Evolutionary conservation across 164 flowering plant species (phyloP), one percentile per base, ranked within the genome.

Genomic region (Taxillus chinensis): DNA sequence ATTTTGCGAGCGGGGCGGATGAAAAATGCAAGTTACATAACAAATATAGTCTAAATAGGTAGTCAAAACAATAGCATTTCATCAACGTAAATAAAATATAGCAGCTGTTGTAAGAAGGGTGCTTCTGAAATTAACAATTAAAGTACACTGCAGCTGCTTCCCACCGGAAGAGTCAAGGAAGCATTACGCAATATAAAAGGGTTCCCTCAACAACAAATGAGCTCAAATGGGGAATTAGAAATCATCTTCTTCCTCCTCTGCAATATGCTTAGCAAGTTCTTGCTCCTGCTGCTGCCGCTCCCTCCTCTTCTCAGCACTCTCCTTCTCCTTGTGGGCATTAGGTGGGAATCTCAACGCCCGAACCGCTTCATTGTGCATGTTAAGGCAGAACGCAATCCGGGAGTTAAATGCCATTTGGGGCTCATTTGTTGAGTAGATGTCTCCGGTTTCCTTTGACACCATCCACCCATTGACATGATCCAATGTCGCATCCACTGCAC

Each of bases 211-310:
- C 46, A 43, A 6, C 46, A 43, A 5, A 6, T 43, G 46, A 43
- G 2, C 2, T 48, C 27, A 27, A 27, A 27, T 27, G 27, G 27
- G 27, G 27, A 27, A 27, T 27, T 66, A 90, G 54, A 92, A 92
- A 39, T 90, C 98, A 51, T 92, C 98, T 57, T 92, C 98, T 55
- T 92, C 98, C 63, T 92, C 98, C 79, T 92, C 98, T 5, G 97
- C 97, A 8, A 92, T 92, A 67, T 90, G 95, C 73, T 92, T 85
- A 2, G 97, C 97, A 68, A 90, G 90, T 72, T 90, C 98, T 64
- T 92, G 96, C 75, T 90, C 98, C 68, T 90, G 97, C 60, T 86
- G 95, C 43, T 83, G 92, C 46, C 96, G 77, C 74, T 90, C 97
- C 56, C 97, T 77, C 68, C 96, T 82, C 80, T 88, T 90, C 77